phyloP scores from a whole-genome alignment of 768 basidiomycete genomes.

The Pleurotus giganteus region DNA sequence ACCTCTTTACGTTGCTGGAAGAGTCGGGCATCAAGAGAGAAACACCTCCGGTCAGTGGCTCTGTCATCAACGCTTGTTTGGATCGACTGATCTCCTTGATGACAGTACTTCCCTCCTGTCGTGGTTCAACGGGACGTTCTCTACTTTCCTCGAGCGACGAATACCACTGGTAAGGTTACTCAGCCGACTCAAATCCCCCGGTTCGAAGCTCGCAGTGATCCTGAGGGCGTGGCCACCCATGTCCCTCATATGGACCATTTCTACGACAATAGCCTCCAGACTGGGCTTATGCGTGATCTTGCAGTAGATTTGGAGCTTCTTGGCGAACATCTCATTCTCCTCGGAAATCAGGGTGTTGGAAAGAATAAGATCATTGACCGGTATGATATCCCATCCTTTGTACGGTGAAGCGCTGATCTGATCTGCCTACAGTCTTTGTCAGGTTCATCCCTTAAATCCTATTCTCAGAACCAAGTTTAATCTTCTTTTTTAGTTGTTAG shows the following conservation, averaged over 20 bases:
- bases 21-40: conserved; percentile 45
- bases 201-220: conserved; percentile 49
- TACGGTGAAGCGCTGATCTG: no score
- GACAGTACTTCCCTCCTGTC: conserved; percentile 50
- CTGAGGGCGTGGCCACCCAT: conserved; percentile 52
- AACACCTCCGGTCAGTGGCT: conserved; percentile 40
- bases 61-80: neutral
- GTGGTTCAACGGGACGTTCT: conserved; percentile 34
- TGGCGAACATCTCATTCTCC: conserved; percentile 60
- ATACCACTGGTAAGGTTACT: conserved; percentile 24
- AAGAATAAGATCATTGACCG: conserved; percentile 15
- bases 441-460: conserved; percentile 32
- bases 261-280: conserved; percentile 69
- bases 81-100: conserved; percentile 9
- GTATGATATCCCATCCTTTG: conserved; percentile 22
- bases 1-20: conserved; percentile 47
- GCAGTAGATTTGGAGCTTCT: conserved; percentile 61
- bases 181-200: conserved; percentile 39
- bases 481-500: conserved; percentile 42
- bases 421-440: conserved; percentile 43
- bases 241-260: conserved; percentile 71
- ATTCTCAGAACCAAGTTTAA: neutral
- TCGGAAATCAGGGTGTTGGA: conserved; percentile 51
- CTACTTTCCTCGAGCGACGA: conserved; percentile 45
- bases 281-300: conserved; percentile 63